These are phyloP conservation scores for Lecanosticta acicola DNA, from an alignment of 2,329 filamentous ascomycete genomes.

Conservation along the genomic window DNA sequence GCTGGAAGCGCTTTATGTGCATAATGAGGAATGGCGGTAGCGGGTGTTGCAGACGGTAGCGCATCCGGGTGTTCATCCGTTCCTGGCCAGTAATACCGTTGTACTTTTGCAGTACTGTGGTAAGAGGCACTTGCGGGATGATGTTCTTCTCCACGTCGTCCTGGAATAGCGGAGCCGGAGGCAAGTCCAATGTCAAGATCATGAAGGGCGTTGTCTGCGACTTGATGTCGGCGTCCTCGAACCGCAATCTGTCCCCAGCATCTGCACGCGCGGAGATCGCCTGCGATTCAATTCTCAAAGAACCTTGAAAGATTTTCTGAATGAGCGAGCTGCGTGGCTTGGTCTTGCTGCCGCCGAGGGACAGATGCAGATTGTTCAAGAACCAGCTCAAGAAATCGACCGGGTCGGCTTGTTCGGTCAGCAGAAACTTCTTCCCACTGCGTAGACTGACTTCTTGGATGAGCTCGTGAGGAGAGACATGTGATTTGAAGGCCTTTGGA, in stretches of 20 bases:
- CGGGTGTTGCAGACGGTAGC: conserved; percentile 84
- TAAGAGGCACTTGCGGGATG: conserved; percentile 85
- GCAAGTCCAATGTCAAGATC: conserved; percentile 87
- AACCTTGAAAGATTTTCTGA: conserved; percentile 89
- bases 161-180: conserved; percentile 88
- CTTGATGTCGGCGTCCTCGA: conserved; percentile 85
- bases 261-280: conserved; percentile 88
- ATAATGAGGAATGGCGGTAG: conserved; percentile 86
- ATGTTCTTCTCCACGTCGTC: conserved; percentile 93
- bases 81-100: conserved; percentile 84
- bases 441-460: conserved; percentile 88
- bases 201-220: conserved; percentile 75
- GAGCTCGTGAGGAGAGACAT: conserved; percentile 95
- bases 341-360: conserved; percentile 81
- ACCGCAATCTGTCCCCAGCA: conserved; percentile 77
- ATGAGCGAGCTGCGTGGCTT: conserved; percentile 80
- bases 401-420: conserved; percentile 87
- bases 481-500: conserved; percentile 86
- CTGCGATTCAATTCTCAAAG: conserved; percentile 86
- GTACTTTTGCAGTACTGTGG: conserved; percentile 82
- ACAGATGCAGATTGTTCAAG: conserved; percentile 88
- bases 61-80: conserved; percentile 77
- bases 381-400: conserved; percentile 98
- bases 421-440: conserved; percentile 86
- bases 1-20: conserved; percentile 94